Base-by-base conservation (phyloP, 2,329 filamentous ascomycete genomes). In the Dactylellina parvicollis region DNA sequence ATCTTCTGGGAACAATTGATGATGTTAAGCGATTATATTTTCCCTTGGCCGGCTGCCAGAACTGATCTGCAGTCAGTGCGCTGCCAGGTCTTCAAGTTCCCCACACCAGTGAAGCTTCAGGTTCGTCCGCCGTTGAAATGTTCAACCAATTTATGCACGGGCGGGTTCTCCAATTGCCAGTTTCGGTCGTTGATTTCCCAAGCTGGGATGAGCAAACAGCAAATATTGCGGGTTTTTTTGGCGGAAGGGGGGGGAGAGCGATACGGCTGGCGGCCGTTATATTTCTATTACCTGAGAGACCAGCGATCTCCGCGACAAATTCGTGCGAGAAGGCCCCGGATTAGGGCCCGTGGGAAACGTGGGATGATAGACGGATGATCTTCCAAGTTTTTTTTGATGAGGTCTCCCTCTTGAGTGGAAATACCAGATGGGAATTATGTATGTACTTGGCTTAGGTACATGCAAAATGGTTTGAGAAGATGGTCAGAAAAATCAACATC, bases 21-120 rank as follows among this genome's bases (percentile, higher is more conserved):
- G 34, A 42, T 46, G 50, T 60, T 72, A 72, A 72, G 67, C 67
- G 67, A 72, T 54, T 34, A 36, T n/a, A n/a, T n/a, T n/a, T n/a
- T n/a, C n/a, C 16, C 12, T 32, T 38, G 44, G 49, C 38, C 57
- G 20, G n/a, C n/a, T n/a, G n/a, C n/a, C n/a, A 47, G 30, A 62
- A 20, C 22, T 49, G 28, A 62, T 42, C 57, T 50, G 46, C 57
- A 22, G 46, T 62, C 57, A 62, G 57, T 62, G 57, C 57, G 44
- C 57, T 28, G 18, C 42, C 30, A 36, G 56, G 10, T n/a, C n/a
- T 26, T 54, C 26, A 50, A 14, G 30, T n/a, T 28, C 62, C 38
- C 62, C 62, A 57, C 52, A 67, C 47, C 32, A 57, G 32, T 36
- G 49, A 44, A 44, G 42, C 44, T 52, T 16, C 28, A 47, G 26